Evolutionary conservation across 106 monocot species (phyloP).

Genomic region (Vanilla planifolia): DNA sequence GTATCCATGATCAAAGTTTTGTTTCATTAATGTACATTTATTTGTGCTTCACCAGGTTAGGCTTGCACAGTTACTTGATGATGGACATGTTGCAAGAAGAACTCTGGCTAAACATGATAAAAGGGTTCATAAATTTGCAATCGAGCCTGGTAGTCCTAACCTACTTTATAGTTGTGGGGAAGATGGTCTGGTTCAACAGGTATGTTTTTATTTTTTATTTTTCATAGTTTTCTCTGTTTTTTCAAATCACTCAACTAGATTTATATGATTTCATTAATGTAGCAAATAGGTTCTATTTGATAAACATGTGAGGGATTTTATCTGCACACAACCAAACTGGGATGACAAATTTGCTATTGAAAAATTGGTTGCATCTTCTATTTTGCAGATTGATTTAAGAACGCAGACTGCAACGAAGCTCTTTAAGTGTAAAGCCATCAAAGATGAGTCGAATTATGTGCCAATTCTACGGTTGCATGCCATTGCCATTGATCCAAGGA

Average conservation of each 20-base stretch:
- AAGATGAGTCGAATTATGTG: conserved; percentile 5
- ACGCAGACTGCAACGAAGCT: conserved; percentile 43
- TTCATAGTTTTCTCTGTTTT: neutral
- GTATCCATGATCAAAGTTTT: no score
- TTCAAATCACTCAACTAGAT: neutral
- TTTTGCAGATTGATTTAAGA: conserved; percentile 79
- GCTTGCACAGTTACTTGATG: conserved; percentile 44
- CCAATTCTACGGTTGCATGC: conserved; percentile 57
- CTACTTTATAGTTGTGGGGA: conserved; percentile 89
- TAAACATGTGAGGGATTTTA: no score
- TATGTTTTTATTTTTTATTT: conserved; percentile 10
- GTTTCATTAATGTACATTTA: no score
- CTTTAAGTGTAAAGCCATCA: conserved; percentile 56
- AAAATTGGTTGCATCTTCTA: neutral
- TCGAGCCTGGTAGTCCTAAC: conserved; percentile 76
- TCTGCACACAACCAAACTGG: no score
- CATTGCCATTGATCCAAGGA: conserved; percentile 72
- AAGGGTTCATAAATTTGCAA: conserved; percentile 66
- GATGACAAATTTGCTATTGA: no score
- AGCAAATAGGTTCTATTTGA: no score
- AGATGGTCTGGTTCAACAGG: conserved; percentile 74
- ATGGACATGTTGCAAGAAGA: conserved; percentile 38
- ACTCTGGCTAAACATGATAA: conserved; percentile 60
- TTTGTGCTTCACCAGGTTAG: conserved; percentile 47
- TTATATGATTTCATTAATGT: no score